Percentiles rank a stretch among this genome's conserved stretches.
Conservation (phyloP, 768 basidiomycete genomes). For the Rhizopogon vulgaris region DNA sequence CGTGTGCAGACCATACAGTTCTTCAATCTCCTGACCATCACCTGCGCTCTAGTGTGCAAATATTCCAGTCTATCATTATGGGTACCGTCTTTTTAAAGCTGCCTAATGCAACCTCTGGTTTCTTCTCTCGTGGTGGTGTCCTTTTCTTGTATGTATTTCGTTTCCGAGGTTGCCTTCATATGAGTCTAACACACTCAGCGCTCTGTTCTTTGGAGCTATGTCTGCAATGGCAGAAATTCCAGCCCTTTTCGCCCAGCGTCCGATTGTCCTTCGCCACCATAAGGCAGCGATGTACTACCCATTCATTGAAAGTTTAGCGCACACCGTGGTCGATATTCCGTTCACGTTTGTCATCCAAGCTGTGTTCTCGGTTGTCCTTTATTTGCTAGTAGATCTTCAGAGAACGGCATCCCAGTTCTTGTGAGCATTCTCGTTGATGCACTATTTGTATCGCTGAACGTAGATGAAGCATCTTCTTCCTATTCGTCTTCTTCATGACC, state of each 20-base stretch:
- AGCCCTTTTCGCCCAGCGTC: slow-evolving; percentile 38
- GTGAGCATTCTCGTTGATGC: slow-evolving; percentile 31
- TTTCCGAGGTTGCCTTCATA: not conserved
- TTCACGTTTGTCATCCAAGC: slow-evolving; percentile 57
- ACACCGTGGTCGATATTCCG: slow-evolving; percentile 63
- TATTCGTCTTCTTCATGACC: slow-evolving; percentile 60
- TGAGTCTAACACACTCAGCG: slow-evolving; percentile 23
- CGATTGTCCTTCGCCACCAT: slow-evolving; percentile 38
- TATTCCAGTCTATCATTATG: slow-evolving; percentile 46
- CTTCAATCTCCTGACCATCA: not conserved
- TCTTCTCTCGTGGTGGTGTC: slow-evolving; percentile 82
- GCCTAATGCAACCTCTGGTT: slow-evolving; percentile 68
- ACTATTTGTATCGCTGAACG: slow-evolving; percentile 6
- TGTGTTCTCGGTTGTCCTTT: slow-evolving; percentile 59
- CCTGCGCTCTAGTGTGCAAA: slow-evolving; percentile 29
- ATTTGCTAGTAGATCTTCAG: slow-evolving; percentile 65
- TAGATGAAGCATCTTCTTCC: slow-evolving; percentile 53
- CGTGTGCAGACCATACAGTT: not conserved
- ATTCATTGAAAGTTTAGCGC: slow-evolving; percentile 48
- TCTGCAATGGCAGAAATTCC: slow-evolving; percentile 56
- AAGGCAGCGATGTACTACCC: slow-evolving; percentile 46
- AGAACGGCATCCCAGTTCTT: slow-evolving; percentile 55
- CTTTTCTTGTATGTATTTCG: slow-evolving; percentile 62
- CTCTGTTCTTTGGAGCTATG: slow-evolving; percentile 54
- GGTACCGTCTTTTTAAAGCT: slow-evolving; percentile 73